Evolutionary conservation across 805 yeast species (phyloP).

Genomic region (Candida parachauliodes): DNA sequence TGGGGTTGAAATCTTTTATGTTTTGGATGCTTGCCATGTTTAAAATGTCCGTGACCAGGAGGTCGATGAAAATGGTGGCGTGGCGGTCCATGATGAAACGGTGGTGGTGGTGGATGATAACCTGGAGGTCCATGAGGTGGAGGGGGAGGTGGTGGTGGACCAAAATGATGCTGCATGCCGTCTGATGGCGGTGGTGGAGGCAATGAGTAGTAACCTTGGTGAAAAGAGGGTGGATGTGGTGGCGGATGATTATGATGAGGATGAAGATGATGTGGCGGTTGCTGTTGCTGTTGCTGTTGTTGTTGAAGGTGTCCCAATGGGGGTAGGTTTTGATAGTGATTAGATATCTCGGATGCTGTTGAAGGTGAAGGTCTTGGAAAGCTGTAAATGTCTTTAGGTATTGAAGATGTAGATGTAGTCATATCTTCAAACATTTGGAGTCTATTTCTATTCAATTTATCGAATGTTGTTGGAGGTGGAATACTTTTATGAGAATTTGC

Average conservation of each 20-base stretch:
- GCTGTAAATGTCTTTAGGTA: slow-evolving; percentile 3
- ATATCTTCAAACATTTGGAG: neutral
- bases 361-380: slow-evolving; percentile 4
- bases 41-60: slow-evolving; percentile 7
- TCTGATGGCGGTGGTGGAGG: no score
- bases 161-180: no score
- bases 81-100: slow-evolving; percentile 7
- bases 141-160: slow-evolving; percentile 6
- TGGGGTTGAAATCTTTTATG: neutral
- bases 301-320: slow-evolving; percentile 7
- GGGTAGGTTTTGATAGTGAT: slow-evolving; percentile 1
- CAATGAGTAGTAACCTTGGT: no score
- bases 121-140: slow-evolving; percentile 3
- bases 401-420: neutral
- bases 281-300: neutral
- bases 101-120: slow-evolving; percentile 4
- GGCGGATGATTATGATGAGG: neutral
- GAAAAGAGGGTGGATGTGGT: no score
- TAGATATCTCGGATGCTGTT: neutral
- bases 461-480: no score
- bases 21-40: slow-evolving; percentile 1
- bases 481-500: neutral
- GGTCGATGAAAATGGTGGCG: slow-evolving; percentile 10
- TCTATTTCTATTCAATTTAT: neutral
- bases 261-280: slow-evolving; percentile 1